Percentiles rank a stretch among this genome's conserved stretches.
These are phyloP conservation scores for Misopates orontium DNA, from an alignment of 257 asterid species.

Conservation along the genomic window DNA sequence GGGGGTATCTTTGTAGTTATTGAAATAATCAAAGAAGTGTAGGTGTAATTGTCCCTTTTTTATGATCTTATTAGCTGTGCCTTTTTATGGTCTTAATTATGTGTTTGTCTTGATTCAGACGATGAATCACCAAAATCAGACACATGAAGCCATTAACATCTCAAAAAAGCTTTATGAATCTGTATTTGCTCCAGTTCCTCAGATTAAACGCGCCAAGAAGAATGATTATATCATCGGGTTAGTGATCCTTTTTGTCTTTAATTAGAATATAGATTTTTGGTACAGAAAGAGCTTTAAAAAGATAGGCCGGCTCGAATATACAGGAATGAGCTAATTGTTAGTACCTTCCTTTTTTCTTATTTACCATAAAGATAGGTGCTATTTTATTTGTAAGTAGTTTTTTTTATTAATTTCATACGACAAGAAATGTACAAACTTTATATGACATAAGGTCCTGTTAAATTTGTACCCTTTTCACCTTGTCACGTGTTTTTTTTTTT, in stretches of 20 bases:
- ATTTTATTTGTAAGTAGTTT: conserved; percentile 1
- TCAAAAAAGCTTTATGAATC: conserved; percentile 37
- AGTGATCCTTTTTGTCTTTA: conserved; percentile 17
- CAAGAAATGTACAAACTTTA: conserved; percentile 22
- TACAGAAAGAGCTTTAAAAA: background rate
- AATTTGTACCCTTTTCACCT: too few relatives aligned
- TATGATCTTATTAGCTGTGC: background rate
- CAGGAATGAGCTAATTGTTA: conserved; percentile 25
- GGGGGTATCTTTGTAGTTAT: background rate
- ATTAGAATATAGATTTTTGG: background rate
- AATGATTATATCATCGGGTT: conserved; percentile 4
- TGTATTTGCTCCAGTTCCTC: conserved; percentile 14
- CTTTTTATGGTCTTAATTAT: background rate
- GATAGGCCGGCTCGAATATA: conserved; percentile 19
- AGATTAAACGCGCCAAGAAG: background rate
- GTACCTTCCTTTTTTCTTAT: conserved; percentile 6
- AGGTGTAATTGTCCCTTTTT: too few relatives aligned
- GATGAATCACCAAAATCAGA: conserved; percentile 76
- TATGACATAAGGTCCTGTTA: background rate
- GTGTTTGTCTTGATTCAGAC: conserved; percentile 46
- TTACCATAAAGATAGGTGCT: conserved; percentile 23
- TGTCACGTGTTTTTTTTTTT: too few relatives aligned
- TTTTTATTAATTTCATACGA: conserved; percentile 14
- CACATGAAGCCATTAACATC: conserved; percentile 44
- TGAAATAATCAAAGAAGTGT: too few relatives aligned